Evolutionary conservation across 331 rosid genomes (phyloP).

Genomic region (Malus hybrid): DNA sequence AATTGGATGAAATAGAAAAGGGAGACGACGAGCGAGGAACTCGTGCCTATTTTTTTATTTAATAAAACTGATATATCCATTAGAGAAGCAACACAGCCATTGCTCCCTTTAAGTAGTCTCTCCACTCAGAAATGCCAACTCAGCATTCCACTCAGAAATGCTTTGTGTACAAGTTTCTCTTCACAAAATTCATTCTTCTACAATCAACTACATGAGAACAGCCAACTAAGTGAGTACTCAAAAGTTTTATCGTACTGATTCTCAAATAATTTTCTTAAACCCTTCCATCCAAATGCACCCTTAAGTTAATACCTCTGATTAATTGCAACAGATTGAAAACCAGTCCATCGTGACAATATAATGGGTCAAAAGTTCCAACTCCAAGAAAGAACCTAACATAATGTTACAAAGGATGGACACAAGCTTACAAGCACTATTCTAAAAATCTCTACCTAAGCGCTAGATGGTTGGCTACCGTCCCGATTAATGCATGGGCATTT

Average conservation of each 20-base stretch:
- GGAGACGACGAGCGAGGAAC: no score
- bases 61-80: no score
- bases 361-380: neutral
- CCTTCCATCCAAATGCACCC: no score
- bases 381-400: neutral
- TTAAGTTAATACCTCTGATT: neutral
- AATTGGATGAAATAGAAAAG: no score
- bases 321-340: neutral
- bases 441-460: no score
- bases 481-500: no score
- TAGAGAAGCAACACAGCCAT: no score
- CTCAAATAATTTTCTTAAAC: neutral
- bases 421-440: no score
- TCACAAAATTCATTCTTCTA: conserved; percentile 82
- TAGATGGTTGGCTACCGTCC: no score
- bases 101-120: no score
- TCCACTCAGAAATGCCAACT: no score
- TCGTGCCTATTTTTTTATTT: no score
- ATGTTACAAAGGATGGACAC: neutral
- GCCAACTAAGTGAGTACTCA: neutral
- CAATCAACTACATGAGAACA: neutral
- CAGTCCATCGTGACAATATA: neutral
- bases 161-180: conserved; percentile 64
- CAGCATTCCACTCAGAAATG: neutral
- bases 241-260: neutral